These are phyloP conservation scores for Paragyromitra xinjiangensis DNA, from an alignment of 495 filamentous ascomycete genomes.

Conservation along the genomic window DNA sequence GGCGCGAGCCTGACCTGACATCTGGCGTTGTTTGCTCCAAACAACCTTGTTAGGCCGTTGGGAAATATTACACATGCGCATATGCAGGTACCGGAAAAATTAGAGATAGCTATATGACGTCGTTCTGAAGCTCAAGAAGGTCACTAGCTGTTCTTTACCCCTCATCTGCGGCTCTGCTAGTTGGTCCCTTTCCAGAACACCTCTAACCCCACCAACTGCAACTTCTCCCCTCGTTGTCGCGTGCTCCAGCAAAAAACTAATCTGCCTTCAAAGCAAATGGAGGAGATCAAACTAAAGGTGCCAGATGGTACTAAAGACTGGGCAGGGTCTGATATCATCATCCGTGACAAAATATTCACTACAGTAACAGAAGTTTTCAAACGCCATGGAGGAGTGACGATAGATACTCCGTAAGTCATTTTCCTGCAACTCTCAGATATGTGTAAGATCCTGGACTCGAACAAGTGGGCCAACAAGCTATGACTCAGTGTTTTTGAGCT, in stretches of 20 bases:
- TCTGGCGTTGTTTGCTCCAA: too few relatives aligned
- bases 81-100: constrained; percentile 24
- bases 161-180: constrained; percentile 29
- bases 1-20: too few relatives aligned
- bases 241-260: background rate
- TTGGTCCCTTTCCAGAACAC: background rate
- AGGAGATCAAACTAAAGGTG: constrained; percentile 9
- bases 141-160: constrained; percentile 14
- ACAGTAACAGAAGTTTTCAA: constrained; percentile 84
- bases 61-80: background rate
- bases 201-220: background rate
- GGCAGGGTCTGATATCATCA: constrained; percentile 73
- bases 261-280: background rate
- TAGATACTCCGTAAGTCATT: constrained; percentile 72
- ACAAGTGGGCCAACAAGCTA: constrained; percentile 65
- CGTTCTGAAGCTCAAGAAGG: background rate
- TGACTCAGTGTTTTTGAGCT: constrained; percentile 61
- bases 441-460: constrained; percentile 11
- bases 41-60: too few relatives aligned
- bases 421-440: constrained; percentile 66
- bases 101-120: constrained; percentile 5
- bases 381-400: constrained; percentile 81
- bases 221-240: background rate
- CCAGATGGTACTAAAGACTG: constrained; percentile 54
- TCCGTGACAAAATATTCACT: constrained; percentile 81